phyloP scores from a whole-genome alignment of 2,329 filamentous ascomycete species.

The Talaromyces sp. region DNA sequence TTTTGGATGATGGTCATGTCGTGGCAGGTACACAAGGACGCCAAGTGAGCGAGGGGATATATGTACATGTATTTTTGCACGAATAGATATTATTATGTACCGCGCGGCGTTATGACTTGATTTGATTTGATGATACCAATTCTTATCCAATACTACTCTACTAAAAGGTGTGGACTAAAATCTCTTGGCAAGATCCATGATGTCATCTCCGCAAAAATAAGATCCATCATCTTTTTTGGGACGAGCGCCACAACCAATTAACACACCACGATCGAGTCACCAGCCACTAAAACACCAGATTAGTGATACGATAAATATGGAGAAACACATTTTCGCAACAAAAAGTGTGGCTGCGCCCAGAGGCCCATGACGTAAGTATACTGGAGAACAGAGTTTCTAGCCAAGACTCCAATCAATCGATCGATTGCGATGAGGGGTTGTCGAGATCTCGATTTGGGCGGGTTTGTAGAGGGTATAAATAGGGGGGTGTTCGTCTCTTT shows the following conservation, averaged over 20 bases:
- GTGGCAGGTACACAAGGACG: conserved; percentile 46
- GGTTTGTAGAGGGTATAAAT: background rate
- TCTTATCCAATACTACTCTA: too few species aligned
- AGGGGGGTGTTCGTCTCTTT: too few species aligned
- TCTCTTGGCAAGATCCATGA: background rate
- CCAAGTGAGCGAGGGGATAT: conserved; percentile 8
- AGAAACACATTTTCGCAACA: background rate
- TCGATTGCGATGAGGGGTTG: background rate
- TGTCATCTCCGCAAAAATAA: background rate
- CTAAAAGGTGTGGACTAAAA: background rate
- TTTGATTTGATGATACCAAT: background rate
- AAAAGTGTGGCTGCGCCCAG: background rate
- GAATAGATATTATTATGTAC: too few species aligned
- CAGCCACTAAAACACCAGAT: too few species aligned
- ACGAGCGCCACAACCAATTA: background rate
- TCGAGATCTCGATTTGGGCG: background rate
- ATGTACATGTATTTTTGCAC: background rate
- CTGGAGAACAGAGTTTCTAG: background rate
- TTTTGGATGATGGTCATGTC: conserved; percentile 64
- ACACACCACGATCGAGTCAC: background rate
- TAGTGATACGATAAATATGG: too few species aligned
- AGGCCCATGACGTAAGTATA: background rate
- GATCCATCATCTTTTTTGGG: too few species aligned
- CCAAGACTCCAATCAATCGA: background rate
- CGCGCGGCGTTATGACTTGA: background rate